Percentiles rank a stretch among this genome's conserved stretches.
phyloP scores from a whole-genome alignment of 768 basidiomycete genomes.

The Trametes gibbosa region DNA sequence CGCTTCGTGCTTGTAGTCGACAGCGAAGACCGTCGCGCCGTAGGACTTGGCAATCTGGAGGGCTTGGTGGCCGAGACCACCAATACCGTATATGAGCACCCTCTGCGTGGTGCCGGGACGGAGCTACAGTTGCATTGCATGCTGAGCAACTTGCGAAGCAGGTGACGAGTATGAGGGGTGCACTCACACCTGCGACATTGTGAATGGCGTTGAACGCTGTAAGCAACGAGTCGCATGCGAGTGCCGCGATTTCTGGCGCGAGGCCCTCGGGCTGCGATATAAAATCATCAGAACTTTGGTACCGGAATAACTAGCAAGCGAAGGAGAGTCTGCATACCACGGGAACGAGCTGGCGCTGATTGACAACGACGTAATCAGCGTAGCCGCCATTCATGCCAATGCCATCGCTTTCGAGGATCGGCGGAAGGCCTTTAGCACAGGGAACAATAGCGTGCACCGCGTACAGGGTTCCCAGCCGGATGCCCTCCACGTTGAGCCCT shows the following conservation, averaged over 20 bases:
- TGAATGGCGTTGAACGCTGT: slow-evolving; percentile 11
- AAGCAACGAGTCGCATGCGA: slow-evolving; percentile 7
- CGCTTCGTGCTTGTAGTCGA: slow-evolving; percentile 11
- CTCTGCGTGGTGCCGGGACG: slow-evolving; percentile 4
- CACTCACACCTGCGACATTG: slow-evolving; percentile 1
- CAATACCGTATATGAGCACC: slow-evolving; percentile 20
- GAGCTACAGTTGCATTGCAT: neutral
- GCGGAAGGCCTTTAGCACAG: neutral
- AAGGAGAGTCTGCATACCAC: neutral
- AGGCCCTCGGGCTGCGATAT: slow-evolving; percentile 2
- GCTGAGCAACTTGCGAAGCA: neutral
- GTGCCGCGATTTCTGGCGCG: slow-evolving; percentile 3
- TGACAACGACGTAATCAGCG: slow-evolving; percentile 9
- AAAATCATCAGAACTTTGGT: neutral
- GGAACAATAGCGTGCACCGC: neutral
- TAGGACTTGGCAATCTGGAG: slow-evolving; percentile 16
- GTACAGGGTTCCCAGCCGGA: neutral
- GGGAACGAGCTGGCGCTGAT: neutral
- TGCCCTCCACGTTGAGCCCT: neutral
- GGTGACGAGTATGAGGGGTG: neutral
- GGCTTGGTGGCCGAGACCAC: slow-evolving; percentile 31
- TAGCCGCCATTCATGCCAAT: slow-evolving; percentile 4
- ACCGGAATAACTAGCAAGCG: neutral
- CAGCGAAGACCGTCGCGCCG: slow-evolving; percentile 13
- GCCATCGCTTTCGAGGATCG: neutral